Conservation (phyloP, 306 rosid genomes). For the Benincasa hispida region DNA sequence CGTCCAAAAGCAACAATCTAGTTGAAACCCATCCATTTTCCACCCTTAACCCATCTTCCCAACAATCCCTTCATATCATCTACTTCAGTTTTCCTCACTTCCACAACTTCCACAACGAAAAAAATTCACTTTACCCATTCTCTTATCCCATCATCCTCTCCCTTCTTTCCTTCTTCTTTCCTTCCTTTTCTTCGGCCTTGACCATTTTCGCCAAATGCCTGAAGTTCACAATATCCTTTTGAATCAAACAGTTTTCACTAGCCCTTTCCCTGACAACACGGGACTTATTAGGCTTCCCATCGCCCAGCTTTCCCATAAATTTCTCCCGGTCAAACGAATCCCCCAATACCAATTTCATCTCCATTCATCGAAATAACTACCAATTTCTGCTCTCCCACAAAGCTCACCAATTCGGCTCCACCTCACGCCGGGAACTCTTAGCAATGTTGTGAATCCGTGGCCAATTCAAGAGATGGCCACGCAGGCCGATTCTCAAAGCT, state of each 20-base stretch:
- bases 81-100: conserved; percentile 31
- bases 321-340: conserved; percentile 40
- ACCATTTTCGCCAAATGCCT: conserved; percentile 66
- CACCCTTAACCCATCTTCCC: conserved; percentile 43
- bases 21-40: conserved; percentile 79
- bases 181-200: conserved; percentile 62
- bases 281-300: conserved; percentile 49
- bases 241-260: conserved; percentile 56
- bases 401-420: conserved; percentile 31
- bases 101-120: conserved; percentile 61
- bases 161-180: conserved; percentile 12
- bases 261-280: conserved; percentile 57
- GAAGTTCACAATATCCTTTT: conserved; percentile 58
- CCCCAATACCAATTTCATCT: conserved; percentile 16
- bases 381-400: conserved; percentile 10
- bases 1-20: conserved; percentile 75
- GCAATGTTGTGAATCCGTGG: conserved; percentile 84
- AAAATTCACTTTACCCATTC: conserved; percentile 23
- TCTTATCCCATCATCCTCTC: conserved; percentile 15
- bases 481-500: conserved; percentile 64
- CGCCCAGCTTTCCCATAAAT: conserved; percentile 50
- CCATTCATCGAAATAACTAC: not conserved
- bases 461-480: conserved; percentile 95
- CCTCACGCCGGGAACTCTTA: conserved; percentile 72
- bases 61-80: conserved; percentile 50